Percentiles rank a stretch among this genome's conserved stretches.
Conservation (phyloP, 805 yeast species). For the Yarrowia sp. region DNA sequence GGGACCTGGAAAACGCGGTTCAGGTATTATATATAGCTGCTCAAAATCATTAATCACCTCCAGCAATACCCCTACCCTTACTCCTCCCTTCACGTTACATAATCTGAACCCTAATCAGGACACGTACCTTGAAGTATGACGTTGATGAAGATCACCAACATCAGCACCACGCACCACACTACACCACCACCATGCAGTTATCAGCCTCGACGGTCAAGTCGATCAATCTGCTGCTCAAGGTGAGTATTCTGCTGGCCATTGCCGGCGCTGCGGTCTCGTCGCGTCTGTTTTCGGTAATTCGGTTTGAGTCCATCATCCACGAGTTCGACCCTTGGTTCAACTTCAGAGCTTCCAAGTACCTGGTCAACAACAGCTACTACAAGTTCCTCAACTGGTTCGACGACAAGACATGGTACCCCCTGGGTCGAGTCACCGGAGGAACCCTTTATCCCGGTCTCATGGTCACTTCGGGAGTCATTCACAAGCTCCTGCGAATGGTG, state of each 20-base stretch:
- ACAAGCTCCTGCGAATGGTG: conserved; percentile 68
- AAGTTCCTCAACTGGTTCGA: conserved; percentile 98
- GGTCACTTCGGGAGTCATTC: conserved; percentile 95
- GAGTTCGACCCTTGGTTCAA: conserved; percentile 78
- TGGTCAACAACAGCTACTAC: conserved; percentile 82
- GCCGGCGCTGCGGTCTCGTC: conserved; percentile 93
- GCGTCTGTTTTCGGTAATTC: conserved; percentile 92
- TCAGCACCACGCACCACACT: conserved; percentile 18
- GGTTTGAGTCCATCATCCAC: conserved; percentile 95
- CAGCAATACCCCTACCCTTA: neutral
- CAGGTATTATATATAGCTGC: no score
- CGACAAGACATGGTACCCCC: conserved; percentile 98
- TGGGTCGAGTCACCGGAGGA: conserved; percentile 99
- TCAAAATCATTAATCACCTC: no score
- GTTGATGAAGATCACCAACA: conserved; percentile 18
- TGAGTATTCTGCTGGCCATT: conserved; percentile 72
- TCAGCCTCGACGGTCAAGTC: conserved; percentile 38
- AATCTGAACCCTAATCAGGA: conserved; percentile 34
- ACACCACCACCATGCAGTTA: conserved; percentile 29
- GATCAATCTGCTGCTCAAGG: conserved; percentile 57
- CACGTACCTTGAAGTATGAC: conserved; percentile 30
- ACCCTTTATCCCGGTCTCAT: conserved; percentile 96
- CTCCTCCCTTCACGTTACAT: neutral
- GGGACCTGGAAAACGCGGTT: no score
- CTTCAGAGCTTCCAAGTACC: conserved; percentile 92